phyloP scores from a whole-genome alignment of 2,329 filamentous ascomycete genomes.

The Curvularia eragrostidis region DNA sequence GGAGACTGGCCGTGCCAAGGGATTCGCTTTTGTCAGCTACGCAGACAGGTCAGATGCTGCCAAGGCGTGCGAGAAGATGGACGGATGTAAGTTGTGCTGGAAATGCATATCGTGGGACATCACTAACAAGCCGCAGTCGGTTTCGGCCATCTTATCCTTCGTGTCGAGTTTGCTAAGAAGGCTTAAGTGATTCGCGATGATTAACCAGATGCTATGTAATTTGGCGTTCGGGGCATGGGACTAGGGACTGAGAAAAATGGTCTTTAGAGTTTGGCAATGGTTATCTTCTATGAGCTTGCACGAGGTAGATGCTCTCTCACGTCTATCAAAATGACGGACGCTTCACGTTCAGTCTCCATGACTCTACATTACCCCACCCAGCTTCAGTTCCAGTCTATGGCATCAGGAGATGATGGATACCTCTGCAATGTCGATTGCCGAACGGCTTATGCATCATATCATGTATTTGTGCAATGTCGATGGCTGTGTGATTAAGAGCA shows the following conservation, averaged over 20 bases:
- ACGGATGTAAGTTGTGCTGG: constrained; percentile 71
- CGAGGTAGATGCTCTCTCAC: constrained; percentile 4
- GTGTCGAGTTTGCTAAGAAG: constrained; percentile 85
- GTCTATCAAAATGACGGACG: constrained; percentile 10
- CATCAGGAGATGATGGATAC: neutral
- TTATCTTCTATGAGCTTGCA: constrained; percentile 9
- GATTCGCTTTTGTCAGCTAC: constrained; percentile 98
- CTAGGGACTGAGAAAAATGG: constrained; percentile 4
- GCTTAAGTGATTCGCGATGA: constrained; percentile 21
- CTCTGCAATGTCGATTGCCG: neutral
- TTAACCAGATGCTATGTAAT: constrained; percentile 8
- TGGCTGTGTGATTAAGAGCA: neutral
- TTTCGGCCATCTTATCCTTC: constrained; percentile 85
- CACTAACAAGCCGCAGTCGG: constrained; percentile 55
- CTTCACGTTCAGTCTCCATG: constrained; percentile 3
- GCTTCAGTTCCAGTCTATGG: neutral
- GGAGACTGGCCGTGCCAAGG: constrained; percentile 95
- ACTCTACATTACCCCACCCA: neutral
- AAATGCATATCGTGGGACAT: neutral
- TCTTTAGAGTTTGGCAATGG: constrained; percentile 8
- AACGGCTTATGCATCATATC: neutral
- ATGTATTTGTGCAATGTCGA: neutral
- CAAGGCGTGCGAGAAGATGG: constrained; percentile 96
- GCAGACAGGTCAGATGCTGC: constrained; percentile 88
- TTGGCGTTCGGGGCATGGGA: constrained; percentile 8